Base-by-base conservation (phyloP, 345 rosid genomes). In the Boechera divaricarpa region DNA sequence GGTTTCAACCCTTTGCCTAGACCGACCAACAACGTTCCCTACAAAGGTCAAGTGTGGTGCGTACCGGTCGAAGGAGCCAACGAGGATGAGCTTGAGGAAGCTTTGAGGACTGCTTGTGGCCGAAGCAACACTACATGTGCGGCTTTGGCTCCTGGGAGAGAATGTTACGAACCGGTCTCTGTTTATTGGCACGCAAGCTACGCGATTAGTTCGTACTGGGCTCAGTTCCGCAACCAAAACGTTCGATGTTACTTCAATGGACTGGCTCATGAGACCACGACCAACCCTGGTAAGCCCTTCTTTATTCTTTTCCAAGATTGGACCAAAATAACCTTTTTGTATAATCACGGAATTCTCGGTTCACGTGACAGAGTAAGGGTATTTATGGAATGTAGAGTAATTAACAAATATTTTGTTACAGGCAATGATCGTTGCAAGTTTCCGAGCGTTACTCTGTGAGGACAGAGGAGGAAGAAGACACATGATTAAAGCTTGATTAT, bases 151-250 rank as follows among this genome's bases (percentile, higher is more conserved):
- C 88, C 93, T 0, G 96, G 93, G 2, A 83, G 70, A 61, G 88
- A 82, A 70, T 92, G 94, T 70, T 86, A 86, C 35, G 85, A 89
- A 59, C 98, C 94, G 0, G 69, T 89, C 4, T 83, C 88, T 0
- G 18, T 83, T 10, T 28, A 16, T 55, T 81, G 81, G 92, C 94
- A 88, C 38, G 89, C 96, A 2, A 90, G 87, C 69, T 92, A 83
- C 12, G 98, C 98, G 0, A 73, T 92, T 44, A 90, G 91, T 73
- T 87, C 96, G 3, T 87, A 89, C 38, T 89, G 92, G 96, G 86
- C 96, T 10, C 75, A 80, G 77, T 89, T 85, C 44, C 80, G 87
- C 44, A 84, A 56, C 49, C 75, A 39, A 32, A 91, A 87, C 8
- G 85, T 82, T 35, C 77, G 45, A 39, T 92, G 98, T 88, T 82